Percentiles rank a stretch among this genome's conserved stretches.
Conservation (phyloP, 1,284 basidiomycete genomes). For the Mycena sp. region DNA sequence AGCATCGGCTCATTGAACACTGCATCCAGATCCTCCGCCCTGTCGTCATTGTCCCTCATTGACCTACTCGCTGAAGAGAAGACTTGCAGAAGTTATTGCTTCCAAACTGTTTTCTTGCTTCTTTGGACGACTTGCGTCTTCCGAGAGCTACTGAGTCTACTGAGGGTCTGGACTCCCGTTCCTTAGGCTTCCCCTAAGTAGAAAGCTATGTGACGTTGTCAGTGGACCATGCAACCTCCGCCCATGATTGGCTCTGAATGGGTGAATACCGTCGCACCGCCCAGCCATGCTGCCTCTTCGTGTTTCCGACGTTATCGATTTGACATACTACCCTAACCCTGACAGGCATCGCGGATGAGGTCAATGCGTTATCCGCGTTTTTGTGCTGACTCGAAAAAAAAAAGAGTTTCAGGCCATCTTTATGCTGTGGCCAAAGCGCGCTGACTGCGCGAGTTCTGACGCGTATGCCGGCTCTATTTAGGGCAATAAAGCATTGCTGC, state of each 20-base stretch:
- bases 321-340: not conserved
- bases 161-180: conserved; percentile 14
- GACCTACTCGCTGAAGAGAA: not conserved
- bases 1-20: too few relatives aligned
- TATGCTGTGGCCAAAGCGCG: conserved; percentile 1
- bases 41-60: not conserved
- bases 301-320: conserved; percentile 20
- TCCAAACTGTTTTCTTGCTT: not conserved
- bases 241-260: not conserved
- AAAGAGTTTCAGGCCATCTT: not conserved
- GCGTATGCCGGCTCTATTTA: not conserved
- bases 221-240: not conserved
- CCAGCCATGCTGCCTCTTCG: conserved; percentile 17
- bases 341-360: conserved; percentile 7
- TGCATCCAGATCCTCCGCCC: not conserved
- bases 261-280: conserved; percentile 5
- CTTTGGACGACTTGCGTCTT: not conserved
- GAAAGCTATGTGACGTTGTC: not conserved
- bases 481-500: not conserved
- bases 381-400: not conserved
- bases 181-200: too few relatives aligned
- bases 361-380: conserved; percentile 20
- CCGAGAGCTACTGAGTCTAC: not conserved
- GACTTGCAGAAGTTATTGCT: too few relatives aligned
- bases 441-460: too few relatives aligned